Conservation (phyloP, 176 grass and related monocot species). For the Miscanthus lutarioriparius region DNA sequence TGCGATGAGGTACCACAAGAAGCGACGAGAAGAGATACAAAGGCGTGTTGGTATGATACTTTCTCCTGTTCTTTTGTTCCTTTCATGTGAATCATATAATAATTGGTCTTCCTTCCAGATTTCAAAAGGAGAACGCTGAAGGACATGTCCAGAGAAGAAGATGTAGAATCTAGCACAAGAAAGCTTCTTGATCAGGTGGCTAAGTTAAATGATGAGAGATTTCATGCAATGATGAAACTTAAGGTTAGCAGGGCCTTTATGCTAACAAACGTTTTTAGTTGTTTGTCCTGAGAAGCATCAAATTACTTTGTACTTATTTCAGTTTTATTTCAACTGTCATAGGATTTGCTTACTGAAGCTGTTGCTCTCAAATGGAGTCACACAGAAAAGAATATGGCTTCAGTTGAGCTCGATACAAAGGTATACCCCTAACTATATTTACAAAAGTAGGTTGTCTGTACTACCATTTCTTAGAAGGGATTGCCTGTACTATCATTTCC, state of each 20-base stretch:
- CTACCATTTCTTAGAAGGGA: background rate
- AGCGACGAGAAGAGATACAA: slow-evolving; percentile 50
- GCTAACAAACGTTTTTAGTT: background rate
- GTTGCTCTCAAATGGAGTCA: slow-evolving; percentile 79
- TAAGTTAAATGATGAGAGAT: slow-evolving; percentile 67
- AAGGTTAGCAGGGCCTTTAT: slow-evolving; percentile 51
- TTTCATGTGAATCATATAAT: slow-evolving; percentile 28
- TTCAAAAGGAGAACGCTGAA: slow-evolving; percentile 51
- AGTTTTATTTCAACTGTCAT: slow-evolving; percentile 25
- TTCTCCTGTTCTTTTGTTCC: slow-evolving; percentile 22
- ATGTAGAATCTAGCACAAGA: slow-evolving; percentile 63
- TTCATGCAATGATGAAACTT: slow-evolving; percentile 57
- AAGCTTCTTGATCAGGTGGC: slow-evolving; percentile 63
- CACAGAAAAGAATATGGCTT: slow-evolving; percentile 66
- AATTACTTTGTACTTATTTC: background rate
- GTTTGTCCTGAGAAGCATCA: slow-evolving; percentile 8
- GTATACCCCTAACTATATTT: slow-evolving; percentile 46
- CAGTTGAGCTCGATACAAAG: slow-evolving; percentile 74
- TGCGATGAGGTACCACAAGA: slow-evolving; percentile 53
- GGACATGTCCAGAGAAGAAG: slow-evolving; percentile 75
- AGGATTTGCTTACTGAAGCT: slow-evolving; percentile 77
- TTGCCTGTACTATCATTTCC: slow-evolving; percentile 1
- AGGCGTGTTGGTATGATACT: slow-evolving; percentile 56
- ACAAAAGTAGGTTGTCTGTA: background rate
- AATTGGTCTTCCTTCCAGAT: slow-evolving; percentile 34